phyloP scores from a whole-genome alignment of 2,329 filamentous ascomycete species.

The Verticillium alfalfae region DNA sequence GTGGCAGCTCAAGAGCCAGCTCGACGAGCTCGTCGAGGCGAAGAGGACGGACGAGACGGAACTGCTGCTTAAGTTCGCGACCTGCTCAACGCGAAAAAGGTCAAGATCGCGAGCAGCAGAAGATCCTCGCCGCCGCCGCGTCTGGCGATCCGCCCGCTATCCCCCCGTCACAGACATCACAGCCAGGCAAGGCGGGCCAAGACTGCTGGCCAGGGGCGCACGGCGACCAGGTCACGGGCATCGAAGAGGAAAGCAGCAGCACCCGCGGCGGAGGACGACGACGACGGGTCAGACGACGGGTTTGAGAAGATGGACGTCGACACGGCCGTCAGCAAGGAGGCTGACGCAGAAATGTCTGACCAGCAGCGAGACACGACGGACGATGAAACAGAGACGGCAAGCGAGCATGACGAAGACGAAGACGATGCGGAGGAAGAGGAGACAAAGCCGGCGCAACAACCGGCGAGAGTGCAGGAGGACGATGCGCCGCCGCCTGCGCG shows the following conservation, averaged over 20 bases:
- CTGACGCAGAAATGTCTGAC: constrained; percentile 20
- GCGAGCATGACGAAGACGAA: constrained; percentile 33
- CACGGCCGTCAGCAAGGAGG: constrained; percentile 15
- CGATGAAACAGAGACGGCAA: constrained; percentile 31
- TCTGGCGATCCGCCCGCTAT: constrained; percentile 30
- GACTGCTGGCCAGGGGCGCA: constrained; percentile 14
- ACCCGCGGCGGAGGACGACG: constrained; percentile 28
- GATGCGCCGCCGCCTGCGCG: constrained; percentile 30
- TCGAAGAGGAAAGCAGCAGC: constrained; percentile 45
- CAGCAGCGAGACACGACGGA: constrained; percentile 30
- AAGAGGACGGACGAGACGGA: constrained; percentile 63
- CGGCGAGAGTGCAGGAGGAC: background rate
- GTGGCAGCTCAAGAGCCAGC: constrained; percentile 52
- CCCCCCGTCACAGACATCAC: constrained; percentile 10
- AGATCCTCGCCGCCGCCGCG: constrained; percentile 41
- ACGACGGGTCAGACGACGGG: constrained; percentile 37
- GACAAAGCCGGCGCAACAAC: constrained; percentile 4
- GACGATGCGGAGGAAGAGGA: constrained; percentile 27
- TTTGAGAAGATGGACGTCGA: constrained; percentile 49
- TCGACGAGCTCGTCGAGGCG: constrained; percentile 60
- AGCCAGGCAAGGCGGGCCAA: constrained; percentile 14
- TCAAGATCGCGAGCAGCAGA: constrained; percentile 73
- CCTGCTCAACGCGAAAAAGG: constrained; percentile 73
- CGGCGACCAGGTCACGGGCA: constrained; percentile 30
- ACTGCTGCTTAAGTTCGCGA: constrained; percentile 65